Conservation (phyloP, 1,284 basidiomycete genomes). For the Trichosporon asahii region DNA sequence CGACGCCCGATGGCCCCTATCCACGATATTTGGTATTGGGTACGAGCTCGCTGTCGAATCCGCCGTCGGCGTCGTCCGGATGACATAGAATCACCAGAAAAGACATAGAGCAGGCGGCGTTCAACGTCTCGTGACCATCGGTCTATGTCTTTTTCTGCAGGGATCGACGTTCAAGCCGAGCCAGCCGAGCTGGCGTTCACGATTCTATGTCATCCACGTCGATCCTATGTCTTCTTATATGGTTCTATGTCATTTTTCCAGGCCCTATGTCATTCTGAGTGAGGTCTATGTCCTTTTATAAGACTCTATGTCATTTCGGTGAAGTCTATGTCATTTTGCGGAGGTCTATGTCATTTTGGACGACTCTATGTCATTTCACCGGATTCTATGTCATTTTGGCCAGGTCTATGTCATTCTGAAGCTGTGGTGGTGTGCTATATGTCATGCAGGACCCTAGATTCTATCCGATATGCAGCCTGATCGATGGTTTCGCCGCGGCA, state of each 20-base stretch:
- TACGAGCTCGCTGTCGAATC: neutral
- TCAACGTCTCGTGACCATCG: too few species aligned
- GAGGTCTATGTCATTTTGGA: neutral
- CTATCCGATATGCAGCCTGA: neutral
- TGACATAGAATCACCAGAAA: neutral
- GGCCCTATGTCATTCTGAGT: neutral
- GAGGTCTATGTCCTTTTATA: neutral
- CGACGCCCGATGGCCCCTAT: neutral
- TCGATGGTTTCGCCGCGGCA: neutral
- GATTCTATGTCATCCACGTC: neutral
- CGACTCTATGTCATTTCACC: neutral
- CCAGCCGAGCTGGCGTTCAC: too few species aligned
- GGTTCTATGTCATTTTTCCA: neutral
- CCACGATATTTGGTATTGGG: neutral
- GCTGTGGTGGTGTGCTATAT: neutral
- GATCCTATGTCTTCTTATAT: neutral
- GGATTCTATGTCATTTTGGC: neutral
- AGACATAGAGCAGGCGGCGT: neutral
- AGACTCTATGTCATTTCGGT: neutral
- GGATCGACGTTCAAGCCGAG: too few species aligned
- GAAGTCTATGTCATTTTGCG: neutral
- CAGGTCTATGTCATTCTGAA: neutral
- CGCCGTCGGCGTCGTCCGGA: neutral
- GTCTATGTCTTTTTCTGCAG: too few species aligned
- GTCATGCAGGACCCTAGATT: neutral